Evolutionary conservation across 805 yeast genomes (phyloP).

Genomic region (Citeromyces matritensis): DNA sequence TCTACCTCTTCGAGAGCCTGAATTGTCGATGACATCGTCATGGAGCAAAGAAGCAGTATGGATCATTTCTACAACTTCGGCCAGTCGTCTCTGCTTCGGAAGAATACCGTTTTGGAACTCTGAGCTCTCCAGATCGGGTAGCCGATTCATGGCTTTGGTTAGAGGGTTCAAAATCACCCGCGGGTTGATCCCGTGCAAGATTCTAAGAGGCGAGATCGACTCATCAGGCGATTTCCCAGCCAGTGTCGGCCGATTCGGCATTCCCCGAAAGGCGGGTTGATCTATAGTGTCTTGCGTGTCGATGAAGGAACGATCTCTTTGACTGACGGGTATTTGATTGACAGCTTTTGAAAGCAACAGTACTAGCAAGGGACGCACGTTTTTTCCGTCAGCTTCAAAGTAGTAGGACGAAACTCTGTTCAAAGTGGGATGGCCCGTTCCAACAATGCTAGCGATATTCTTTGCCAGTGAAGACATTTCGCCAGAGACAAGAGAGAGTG

Average conservation of each 20-base stretch:
- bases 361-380: constrained; percentile 84
- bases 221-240: constrained; percentile 47
- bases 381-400: constrained; percentile 93
- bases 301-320: constrained; percentile 49
- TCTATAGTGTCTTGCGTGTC: constrained; percentile 53
- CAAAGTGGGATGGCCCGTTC: constrained; percentile 87
- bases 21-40: constrained; percentile 90
- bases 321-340: constrained; percentile 51
- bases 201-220: constrained; percentile 65
- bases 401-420: constrained; percentile 90
- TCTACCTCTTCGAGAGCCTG: constrained; percentile 79
- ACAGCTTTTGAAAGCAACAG: constrained; percentile 72
- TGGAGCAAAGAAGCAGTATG: constrained; percentile 93
- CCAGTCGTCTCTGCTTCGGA: constrained; percentile 89
- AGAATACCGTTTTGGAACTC: constrained; percentile 59
- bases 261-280: constrained; percentile 47
- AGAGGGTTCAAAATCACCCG: constrained; percentile 67
- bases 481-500: constrained; percentile 78
- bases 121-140: constrained; percentile 36
- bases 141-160: constrained; percentile 60
- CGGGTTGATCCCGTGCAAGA: constrained; percentile 88
- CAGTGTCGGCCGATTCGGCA: constrained; percentile 34
- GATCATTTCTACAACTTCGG: constrained; percentile 96
- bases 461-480: constrained; percentile 86
- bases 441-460: constrained; percentile 75